Evolutionary conservation across 2,329 filamentous ascomycete genomes (phyloP), one percentile per base, ranked within the genome.

Genomic region (Aspergillus pseudoviridinutans): DNA sequence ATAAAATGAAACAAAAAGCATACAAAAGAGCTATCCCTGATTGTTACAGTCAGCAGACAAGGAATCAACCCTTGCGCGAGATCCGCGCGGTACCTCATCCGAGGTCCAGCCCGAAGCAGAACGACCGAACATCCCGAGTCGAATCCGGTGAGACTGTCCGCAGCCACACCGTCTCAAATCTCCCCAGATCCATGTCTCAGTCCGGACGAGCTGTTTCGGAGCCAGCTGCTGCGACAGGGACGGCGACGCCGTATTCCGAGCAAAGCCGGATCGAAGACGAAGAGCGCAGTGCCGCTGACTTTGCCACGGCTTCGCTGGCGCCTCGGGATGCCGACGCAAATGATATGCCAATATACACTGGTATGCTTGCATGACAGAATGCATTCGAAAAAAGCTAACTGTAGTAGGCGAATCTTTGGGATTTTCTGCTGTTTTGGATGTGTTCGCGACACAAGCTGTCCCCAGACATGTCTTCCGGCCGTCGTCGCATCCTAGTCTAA

Each of bases 331-430:
- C 41, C 41, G 41, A 55, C 47, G 49, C 29, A 22, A 62, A 64
- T 7, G 55, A 67, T 51, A 64, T 66, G 3, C 64, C 64, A 14
- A 68, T 68, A 29, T 69, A 69, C 49, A 58, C 66, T 3, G 67
- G 67, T 69, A 32, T 25, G 47, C 29, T 25, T 28, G 4, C 41
- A 44, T 44, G 20, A 20, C n/a, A 4, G 1, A 44, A 44, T 22
- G 22, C 10, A 22, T 20, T 5, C 9, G 41, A 4, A 38, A 7
- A 17, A 1, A 7, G 32, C 32, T 38, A 38, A 38, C 32, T 38
- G 32, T 38, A 7, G 5, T 24, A 44, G 41, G 41, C 7, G 41
- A 44, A 44, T 44, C 41, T 20, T 12, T 44, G 41, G 41, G 41
- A 2, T 44, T 44, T 12, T 44, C n/a, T 20, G 41, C 41, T 8